Base-by-base conservation (phyloP, 179 eudicot species). In the Sideroxylon spinosum region DNA sequence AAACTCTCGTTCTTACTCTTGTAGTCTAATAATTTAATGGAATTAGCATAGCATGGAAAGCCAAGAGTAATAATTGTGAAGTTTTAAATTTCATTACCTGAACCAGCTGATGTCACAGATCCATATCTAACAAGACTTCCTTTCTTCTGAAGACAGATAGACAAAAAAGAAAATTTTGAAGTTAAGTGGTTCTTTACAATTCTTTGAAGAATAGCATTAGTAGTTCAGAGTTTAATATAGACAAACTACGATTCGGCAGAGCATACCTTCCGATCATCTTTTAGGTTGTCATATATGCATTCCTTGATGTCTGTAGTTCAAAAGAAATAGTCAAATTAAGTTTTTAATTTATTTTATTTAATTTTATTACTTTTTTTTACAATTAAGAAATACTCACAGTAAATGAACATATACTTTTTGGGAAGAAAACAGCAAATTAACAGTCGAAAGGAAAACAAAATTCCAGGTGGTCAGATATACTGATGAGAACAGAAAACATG, bases 61-160 rank as follows among this genome's bases (percentile, higher is more conserved):
- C 9, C 29, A 69, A 44, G 20, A 46, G 73, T 44, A 8, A 19
- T 8, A 10, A 3, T 19, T 2, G 14, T 16, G 5, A 25, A 69
- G 59, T 9, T 16, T 14, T 48, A 7, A 59, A 78, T 46, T 68
- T 70, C 23, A 61, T 84, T 78, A 88, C 91, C 91, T 86, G 91
- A 84, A 55, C 77, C 84, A 73, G 82, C 66, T 56, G 91, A 84
- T 28, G 85, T 81, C 59, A 79, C 78, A 16, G 91, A 88, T 79
- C 88, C 89, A 83, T 81, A 78, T 70, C 88, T 86, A 79, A 83
- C 83, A 50, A 88, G 81, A 32, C 82, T 77, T 80, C 76, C 78
- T 71, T 82, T 84, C 81, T 71, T 85, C 83, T 63, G 77, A 74
- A 69, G 23, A 68, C 25, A 17, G 44, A 37, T 29, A 5, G 0